Percentiles rank a stretch among this genome's conserved stretches.
Evolutionary conservation across 257 asterid species (phyloP).

Genomic region (Ballota nigra): DNA sequence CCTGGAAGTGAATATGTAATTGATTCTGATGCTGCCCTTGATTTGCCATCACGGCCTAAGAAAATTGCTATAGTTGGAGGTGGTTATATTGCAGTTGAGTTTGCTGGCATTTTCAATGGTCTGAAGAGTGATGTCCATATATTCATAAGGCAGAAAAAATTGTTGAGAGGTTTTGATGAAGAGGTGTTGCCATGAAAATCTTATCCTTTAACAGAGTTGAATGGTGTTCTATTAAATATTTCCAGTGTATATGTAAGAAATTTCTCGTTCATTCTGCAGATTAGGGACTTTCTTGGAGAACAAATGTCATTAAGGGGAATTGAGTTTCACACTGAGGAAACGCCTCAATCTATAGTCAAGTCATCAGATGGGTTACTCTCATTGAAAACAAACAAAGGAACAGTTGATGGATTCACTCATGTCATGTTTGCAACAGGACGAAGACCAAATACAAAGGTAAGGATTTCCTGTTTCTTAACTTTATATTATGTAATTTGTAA

Average conservation of each 20-base stretch:
- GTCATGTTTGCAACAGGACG: conserved; percentile 98
- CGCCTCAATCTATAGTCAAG: conserved; percentile 75
- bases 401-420: conserved; percentile 83
- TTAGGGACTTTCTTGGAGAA: conserved; percentile 89
- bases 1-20: conserved; percentile 89
- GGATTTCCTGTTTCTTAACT: conserved; percentile 5
- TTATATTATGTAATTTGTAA: background rate
- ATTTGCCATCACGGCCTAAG: conserved; percentile 75
- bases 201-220: conserved; percentile 6
- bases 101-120: conserved; percentile 98
- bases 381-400: conserved; percentile 84
- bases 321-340: conserved; percentile 82
- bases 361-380: conserved; percentile 78
- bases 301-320: conserved; percentile 89
- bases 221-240: conserved; percentile 11
- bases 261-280: conserved; percentile 46
- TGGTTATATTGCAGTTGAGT: conserved; percentile 97
- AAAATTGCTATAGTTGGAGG: conserved; percentile 97
- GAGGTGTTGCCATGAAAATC: conserved; percentile 43
- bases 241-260: conserved; percentile 11
- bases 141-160: conserved; percentile 86
- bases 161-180: conserved; percentile 95
- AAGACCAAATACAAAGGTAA: conserved; percentile 76
- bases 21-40: conserved; percentile 97
- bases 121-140: conserved; percentile 82